These are phyloP conservation scores for Metschnikowia arizonensis DNA, from an alignment of 805 yeast genomes.

Conservation along the genomic window DNA sequence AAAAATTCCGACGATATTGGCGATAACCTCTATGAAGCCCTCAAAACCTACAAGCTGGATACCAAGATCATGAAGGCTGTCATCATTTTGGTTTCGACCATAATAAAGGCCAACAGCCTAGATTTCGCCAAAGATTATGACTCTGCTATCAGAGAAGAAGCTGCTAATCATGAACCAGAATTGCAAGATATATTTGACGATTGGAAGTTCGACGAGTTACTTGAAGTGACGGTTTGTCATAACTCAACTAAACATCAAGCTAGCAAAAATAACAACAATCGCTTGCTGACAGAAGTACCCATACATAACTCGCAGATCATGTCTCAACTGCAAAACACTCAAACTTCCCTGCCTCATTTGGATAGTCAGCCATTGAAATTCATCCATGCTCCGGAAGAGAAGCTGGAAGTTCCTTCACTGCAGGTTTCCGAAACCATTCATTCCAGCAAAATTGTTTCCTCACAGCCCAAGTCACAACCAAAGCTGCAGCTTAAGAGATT, in stretches of 20 bases:
- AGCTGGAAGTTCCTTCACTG: neutral
- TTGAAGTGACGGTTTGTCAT: neutral
- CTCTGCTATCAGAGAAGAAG: constrained; percentile 7
- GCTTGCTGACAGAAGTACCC: neutral
- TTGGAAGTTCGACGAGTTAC: constrained; percentile 4
- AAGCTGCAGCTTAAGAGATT: constrained; percentile 3
- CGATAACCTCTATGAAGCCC: constrained; percentile 1
- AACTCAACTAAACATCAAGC: neutral
- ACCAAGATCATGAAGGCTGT: constrained; percentile 7
- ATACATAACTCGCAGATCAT: neutral
- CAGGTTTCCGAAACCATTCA: neutral
- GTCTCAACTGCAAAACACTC: neutral
- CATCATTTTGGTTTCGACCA: constrained; percentile 8
- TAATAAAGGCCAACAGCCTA: constrained; percentile 7
- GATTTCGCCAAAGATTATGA: constrained; percentile 3
- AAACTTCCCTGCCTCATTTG: neutral
- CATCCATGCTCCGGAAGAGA: neutral
- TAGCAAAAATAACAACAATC: neutral
- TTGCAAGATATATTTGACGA: constrained; percentile 7
- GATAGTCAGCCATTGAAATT: neutral
- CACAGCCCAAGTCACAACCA: constrained; percentile 3
- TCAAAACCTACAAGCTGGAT: constrained; percentile 1
- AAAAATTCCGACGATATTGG: neutral
- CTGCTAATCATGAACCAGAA: neutral
- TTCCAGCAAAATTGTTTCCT: neutral